Evolutionary conservation across 257 asterid species (phyloP).

Genomic region (Penstemon newberryi): DNA sequence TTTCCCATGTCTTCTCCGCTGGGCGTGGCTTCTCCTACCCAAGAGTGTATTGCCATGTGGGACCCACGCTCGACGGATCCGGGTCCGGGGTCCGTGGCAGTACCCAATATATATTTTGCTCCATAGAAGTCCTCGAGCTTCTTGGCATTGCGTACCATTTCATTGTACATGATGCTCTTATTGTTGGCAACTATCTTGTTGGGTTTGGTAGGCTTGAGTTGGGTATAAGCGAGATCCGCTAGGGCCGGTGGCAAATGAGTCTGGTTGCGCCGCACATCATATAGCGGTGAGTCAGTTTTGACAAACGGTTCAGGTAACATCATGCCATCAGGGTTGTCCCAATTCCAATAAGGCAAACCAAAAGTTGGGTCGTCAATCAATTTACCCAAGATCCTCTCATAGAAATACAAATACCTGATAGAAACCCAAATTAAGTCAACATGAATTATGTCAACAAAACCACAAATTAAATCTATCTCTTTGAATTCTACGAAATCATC

Average conservation of each 20-base stretch:
- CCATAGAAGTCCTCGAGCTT: slow-evolving; percentile 41
- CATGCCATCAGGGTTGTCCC: slow-evolving; percentile 47
- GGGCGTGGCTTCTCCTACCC: slow-evolving; percentile 42
- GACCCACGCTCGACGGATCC: slow-evolving; percentile 45
- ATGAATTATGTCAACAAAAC: no score
- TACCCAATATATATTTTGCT: slow-evolving; percentile 35
- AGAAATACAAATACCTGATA: slow-evolving; percentile 36
- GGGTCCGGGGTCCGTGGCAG: slow-evolving; percentile 39
- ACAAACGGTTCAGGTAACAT: slow-evolving; percentile 27
- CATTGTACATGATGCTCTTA: slow-evolving; percentile 35
- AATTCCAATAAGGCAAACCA: slow-evolving; percentile 47
- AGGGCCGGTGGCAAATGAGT: slow-evolving; percentile 36
- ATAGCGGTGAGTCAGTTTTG: slow-evolving; percentile 22
- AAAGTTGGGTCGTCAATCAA: slow-evolving; percentile 46
- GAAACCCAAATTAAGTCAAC: no score
- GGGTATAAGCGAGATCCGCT: slow-evolving; percentile 35
- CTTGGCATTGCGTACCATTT: slow-evolving; percentile 41
- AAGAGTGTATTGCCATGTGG: slow-evolving; percentile 39
- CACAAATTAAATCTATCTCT: no score
- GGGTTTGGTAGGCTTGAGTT: slow-evolving; percentile 25
- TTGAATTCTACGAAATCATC: no score
- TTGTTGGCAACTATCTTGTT: slow-evolving; percentile 33
- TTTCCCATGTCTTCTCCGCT: slow-evolving; percentile 50
- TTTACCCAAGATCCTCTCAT: slow-evolving; percentile 45
- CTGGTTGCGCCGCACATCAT: slow-evolving; percentile 31